phyloP scores from a whole-genome alignment of 495 filamentous ascomycete species.

The Podospora conica region DNA sequence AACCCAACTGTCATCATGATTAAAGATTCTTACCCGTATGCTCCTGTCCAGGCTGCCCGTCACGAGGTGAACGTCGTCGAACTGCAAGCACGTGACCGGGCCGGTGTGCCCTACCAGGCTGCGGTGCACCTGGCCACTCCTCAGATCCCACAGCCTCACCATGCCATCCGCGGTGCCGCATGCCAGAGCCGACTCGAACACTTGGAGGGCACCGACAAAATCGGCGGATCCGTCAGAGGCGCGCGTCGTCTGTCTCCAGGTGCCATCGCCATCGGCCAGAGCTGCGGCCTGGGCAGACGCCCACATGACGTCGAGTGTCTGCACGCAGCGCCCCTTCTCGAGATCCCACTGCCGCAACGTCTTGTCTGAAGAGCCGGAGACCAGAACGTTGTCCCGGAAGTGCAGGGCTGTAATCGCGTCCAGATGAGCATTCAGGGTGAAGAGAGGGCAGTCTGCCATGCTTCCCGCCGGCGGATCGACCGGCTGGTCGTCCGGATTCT shows the following conservation, averaged over 20 bases:
- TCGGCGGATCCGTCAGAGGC: conserved; percentile 60
- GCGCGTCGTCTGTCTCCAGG: conserved; percentile 53
- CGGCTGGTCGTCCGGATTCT: conserved; percentile 52
- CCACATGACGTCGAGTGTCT: conserved; percentile 98
- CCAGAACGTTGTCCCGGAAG: conserved; percentile 78
- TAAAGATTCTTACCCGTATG: conserved; percentile 68
- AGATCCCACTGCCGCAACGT: conserved; percentile 97
- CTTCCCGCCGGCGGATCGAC: conserved; percentile 60
- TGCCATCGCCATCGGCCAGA: conserved; percentile 46
- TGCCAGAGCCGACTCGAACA: conserved; percentile 95
- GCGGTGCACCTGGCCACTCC: conserved; percentile 91
- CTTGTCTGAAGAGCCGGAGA: conserved; percentile 96
- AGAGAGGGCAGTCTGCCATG: conserved; percentile 81
- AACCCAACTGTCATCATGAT: conserved; percentile 12
- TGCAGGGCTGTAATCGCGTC: conserved; percentile 92
- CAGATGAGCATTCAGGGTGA: conserved; percentile 82
- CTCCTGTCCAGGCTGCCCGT: conserved; percentile 92
- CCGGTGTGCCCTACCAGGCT: conserved; percentile 96
- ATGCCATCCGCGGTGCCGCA: conserved; percentile 97
- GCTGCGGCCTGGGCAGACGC: conserved; percentile 87
- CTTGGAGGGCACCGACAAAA: conserved; percentile 92
- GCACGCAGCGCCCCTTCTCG: conserved; percentile 88
- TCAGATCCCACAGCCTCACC: conserved; percentile 94
- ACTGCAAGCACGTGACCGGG: conserved; percentile 90
- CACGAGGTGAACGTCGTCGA: conserved; percentile 91